A percentile compares a stretch with the other conserved stretches of the same genome.
Evolutionary conservation across 768 basidiomycete species (phyloP).

Genomic region (Tricholoma saponaceum): DNA sequence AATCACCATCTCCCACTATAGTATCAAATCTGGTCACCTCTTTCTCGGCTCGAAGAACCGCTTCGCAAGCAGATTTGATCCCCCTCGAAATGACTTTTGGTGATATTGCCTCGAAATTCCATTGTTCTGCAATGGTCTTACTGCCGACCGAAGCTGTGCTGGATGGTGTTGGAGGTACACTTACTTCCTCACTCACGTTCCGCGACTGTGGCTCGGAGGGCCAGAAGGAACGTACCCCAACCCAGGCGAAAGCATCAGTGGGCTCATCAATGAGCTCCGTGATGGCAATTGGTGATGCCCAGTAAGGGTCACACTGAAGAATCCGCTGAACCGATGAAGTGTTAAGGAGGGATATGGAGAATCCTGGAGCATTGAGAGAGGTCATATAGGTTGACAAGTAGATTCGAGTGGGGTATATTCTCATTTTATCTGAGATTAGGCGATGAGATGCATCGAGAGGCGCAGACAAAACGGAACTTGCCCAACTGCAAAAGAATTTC

Average conservation of each 20-base stretch:
- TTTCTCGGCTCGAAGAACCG: constrained; percentile 40
- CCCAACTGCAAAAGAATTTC: constrained; percentile 40
- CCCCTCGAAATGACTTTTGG: constrained; percentile 19
- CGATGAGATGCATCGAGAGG: background rate
- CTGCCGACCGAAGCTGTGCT: background rate
- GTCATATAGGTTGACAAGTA: constrained; percentile 54
- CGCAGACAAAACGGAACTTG: constrained; percentile 19
- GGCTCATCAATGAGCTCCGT: constrained; percentile 36
- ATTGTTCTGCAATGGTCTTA: background rate
- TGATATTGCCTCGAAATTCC: background rate
- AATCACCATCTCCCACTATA: constrained; percentile 61
- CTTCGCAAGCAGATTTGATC: constrained; percentile 34
- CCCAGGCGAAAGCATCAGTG: constrained; percentile 40
- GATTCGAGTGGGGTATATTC: constrained; percentile 35
- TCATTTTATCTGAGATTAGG: constrained; percentile 17
- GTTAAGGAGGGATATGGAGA: constrained; percentile 51
- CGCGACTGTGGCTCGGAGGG: background rate
- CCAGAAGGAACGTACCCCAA: constrained; percentile 30
- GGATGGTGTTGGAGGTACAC: background rate
- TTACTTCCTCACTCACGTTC: background rate
- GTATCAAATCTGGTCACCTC: constrained; percentile 59
- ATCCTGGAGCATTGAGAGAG: constrained; percentile 56
- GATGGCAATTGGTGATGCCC: constrained; percentile 14
- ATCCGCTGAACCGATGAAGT: constrained; percentile 26
- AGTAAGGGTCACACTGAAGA: constrained; percentile 2